phyloP scores from a whole-genome alignment of 306 rosid genomes.

The Vigna angularis region DNA sequence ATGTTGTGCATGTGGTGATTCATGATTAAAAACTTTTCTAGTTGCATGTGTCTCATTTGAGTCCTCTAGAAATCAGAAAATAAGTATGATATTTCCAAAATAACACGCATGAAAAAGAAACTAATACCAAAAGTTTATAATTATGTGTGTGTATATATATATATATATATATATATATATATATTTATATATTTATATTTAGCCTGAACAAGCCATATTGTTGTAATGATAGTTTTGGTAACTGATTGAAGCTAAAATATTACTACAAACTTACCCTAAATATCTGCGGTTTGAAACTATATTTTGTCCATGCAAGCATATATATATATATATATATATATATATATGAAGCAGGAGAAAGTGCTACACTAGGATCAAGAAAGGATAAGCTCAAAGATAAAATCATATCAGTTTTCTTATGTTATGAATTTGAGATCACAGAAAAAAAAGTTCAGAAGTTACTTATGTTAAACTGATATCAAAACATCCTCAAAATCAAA shows the following conservation, averaged over 20 bases:
- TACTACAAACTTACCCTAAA: not conserved
- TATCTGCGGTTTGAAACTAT: not conserved
- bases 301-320: not conserved
- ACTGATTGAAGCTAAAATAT: not conserved
- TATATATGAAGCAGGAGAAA: not conserved
- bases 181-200: too few species aligned
- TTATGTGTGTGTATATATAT: too few species aligned
- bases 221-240: too few species aligned
- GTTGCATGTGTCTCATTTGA: too few species aligned
- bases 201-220: too few species aligned
- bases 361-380: not conserved
- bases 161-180: too few species aligned
- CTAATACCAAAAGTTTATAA: too few species aligned
- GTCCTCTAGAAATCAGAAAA: too few species aligned
- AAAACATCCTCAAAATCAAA: slow-evolving; percentile 3
- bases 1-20: too few species aligned
- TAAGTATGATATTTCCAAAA: too few species aligned
- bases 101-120: too few species aligned
- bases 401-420: not conserved
- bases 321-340: not conserved
- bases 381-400: not conserved
- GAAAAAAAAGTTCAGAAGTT: not conserved
- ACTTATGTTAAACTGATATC: not conserved
- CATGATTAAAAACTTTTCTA: too few species aligned
- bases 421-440: not conserved